Conservation (phyloP, 2,329 filamentous ascomycete genomes). For the Oidium heveae region DNA sequence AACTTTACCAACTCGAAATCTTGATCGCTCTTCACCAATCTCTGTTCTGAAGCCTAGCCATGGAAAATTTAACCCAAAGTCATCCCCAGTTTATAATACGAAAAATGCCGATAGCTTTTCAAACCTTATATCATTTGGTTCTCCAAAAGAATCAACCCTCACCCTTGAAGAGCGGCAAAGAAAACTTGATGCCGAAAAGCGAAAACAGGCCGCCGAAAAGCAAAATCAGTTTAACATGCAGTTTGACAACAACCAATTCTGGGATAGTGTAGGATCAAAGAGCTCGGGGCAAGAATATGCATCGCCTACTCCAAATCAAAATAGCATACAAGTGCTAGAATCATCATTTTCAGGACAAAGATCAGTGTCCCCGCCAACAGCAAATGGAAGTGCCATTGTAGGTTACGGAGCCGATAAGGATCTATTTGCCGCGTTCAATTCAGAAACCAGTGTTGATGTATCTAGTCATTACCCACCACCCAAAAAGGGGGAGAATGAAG, state of each 20-base stretch:
- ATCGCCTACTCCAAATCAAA: conserved; percentile 23
- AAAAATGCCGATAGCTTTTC: conserved; percentile 50
- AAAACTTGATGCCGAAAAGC: conserved; percentile 36
- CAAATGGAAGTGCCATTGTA: conserved; percentile 2
- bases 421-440: conserved; percentile 41
- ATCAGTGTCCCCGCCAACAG: conserved; percentile 12
- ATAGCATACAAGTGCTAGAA: conserved; percentile 19
- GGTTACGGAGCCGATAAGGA: conserved; percentile 27
- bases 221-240: conserved; percentile 47
- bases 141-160: conserved; percentile 37
- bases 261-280: conserved; percentile 42
- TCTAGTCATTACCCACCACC: conserved; percentile 38
- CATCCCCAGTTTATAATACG: conserved; percentile 14
- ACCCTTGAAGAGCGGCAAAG: conserved; percentile 56
- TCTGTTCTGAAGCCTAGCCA: conserved; percentile 17
- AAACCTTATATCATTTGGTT: conserved; percentile 40
- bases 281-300: conserved; percentile 16
- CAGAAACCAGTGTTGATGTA: conserved; percentile 40
- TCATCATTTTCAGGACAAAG: conserved; percentile 10
- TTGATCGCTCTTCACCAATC: conserved; percentile 28
- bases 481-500: conserved; percentile 15
- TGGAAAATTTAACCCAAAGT: conserved; percentile 9
- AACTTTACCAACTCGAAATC: conserved; percentile 21
- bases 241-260: conserved; percentile 54
- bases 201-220: conserved; percentile 48